A percentile compares a stretch with the other conserved stretches of the same genome.
These are phyloP conservation scores for Sphaerostilbella broomeana DNA, from an alignment of 2,329 filamentous ascomycete genomes.

Conservation along the genomic window DNA sequence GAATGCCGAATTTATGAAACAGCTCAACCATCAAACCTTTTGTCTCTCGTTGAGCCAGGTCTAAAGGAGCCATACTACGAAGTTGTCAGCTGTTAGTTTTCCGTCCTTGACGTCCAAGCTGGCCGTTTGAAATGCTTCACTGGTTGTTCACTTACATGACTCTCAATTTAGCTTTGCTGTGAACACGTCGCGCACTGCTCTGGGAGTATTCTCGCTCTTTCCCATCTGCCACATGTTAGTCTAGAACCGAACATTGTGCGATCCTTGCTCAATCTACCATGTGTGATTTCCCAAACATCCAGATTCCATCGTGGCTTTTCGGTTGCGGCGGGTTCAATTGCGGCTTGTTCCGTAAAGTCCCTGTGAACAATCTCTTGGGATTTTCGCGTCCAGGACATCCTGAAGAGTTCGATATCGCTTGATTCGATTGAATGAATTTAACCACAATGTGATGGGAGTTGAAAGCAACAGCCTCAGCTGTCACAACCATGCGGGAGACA, in stretches of 20 bases:
- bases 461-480: background rate
- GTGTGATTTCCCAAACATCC: constrained; percentile 21
- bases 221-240: background rate
- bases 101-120: constrained; percentile 4
- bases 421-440: background rate
- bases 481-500: background rate
- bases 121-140: background rate
- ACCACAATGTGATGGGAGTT: background rate
- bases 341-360: constrained; percentile 21
- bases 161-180: constrained; percentile 20
- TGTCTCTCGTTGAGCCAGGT: constrained; percentile 20
- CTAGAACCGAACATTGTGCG: background rate
- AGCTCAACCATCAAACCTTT: constrained; percentile 21
- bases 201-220: constrained; percentile 23
- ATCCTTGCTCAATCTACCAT: constrained; percentile 12
- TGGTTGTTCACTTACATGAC: constrained; percentile 22
- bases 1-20: constrained; percentile 25
- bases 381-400: constrained; percentile 24
- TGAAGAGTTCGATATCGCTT: background rate
- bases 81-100: background rate
- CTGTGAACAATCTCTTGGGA: constrained; percentile 18
- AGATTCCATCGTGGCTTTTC: constrained; percentile 22
- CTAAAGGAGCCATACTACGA: constrained; percentile 24
- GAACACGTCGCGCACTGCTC: constrained; percentile 17
- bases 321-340: constrained; percentile 15